Evolutionary conservation across 164 flowering plant species (phyloP), one percentile per base, ranked within the genome.

Genomic region (Vitis cinerea): DNA sequence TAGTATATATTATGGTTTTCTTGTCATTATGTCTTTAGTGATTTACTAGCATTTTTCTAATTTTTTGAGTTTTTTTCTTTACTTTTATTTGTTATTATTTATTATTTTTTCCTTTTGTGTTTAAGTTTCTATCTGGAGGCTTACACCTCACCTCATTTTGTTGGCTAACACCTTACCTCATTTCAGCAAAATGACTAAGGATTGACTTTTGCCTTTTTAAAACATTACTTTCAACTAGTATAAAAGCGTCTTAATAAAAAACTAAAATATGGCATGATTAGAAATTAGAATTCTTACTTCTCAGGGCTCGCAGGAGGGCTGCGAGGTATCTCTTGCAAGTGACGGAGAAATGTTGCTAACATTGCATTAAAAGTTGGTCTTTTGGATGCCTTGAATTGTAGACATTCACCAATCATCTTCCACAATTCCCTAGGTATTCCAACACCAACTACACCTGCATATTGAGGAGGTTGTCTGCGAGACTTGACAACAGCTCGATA

Each of bases 401-500:
- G 78, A 81, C 99, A 96, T 11, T 96, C 99, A 71, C 99, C 99
- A 80, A 96, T 84, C 99, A 96, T 96, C 80, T 89, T 91, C 99
- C 99, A 96, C 69, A 96, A 75, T 69, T 96, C 99, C 77, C 97
- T 82, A 13, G 99, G 99, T 71, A 96, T 88, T 63, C 99, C 99
- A 72, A 89, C 97, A 78, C 99, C 99, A 12, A 93, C 98, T 14
- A 96, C 94, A 77, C 99, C 88, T 44, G 98, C 92, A 84, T 96
- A 96, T 55, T 96, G 99, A 51, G 99, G 98, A 72, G 99, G 99
- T 72, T 86, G 73, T 72, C 79, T 88, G 23, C 86, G 79, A 65
- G 83, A 84, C 76, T 87, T 96, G 60, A 96, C 89, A 78, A 92
- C 97, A 71, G 94, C 79, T 63, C 86, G 85, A 74, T 91, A 93